Evolutionary conservation across 1,284 basidiomycete genomes (phyloP).

Genomic region (Tremellales sp.): DNA sequence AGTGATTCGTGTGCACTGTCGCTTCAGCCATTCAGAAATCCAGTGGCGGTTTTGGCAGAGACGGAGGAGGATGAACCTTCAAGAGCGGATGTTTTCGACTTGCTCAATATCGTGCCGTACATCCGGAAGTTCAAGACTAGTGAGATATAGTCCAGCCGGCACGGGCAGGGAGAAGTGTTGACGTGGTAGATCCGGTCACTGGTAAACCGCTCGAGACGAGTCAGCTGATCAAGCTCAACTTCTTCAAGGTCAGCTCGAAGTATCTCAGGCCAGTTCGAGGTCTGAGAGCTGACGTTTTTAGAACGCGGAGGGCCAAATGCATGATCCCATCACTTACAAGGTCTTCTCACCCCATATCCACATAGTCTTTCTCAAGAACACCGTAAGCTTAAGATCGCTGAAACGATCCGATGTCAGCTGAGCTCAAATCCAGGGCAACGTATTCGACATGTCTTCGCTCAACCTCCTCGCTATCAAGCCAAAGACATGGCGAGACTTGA

Average conservation of each 20-base stretch:
- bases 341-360: conserved; percentile 87
- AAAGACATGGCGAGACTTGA: conserved; percentile 68
- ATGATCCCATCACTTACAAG: conserved; percentile 91
- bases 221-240: conserved; percentile 84
- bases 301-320: conserved; percentile 66
- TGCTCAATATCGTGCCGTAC: conserved; percentile 88
- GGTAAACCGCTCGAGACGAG: conserved; percentile 71
- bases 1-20: conserved; percentile 85
- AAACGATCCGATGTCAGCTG: not conserved
- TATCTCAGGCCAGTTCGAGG: not conserved
- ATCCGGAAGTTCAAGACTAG: conserved; percentile 63
- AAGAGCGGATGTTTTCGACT: conserved; percentile 60
- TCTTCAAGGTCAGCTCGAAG: conserved; percentile 53
- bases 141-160: conserved; percentile 49
- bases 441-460: conserved; percentile 52
- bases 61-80: conserved; percentile 38
- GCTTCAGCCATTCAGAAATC: conserved; percentile 83
- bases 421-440: conserved; percentile 41
- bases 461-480: conserved; percentile 65
- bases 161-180: conserved; percentile 58
- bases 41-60: conserved; percentile 67
- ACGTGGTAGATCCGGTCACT: conserved; percentile 79
- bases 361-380: conserved; percentile 81
- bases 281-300: conserved; percentile 52
- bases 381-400: conserved; percentile 43